These are phyloP conservation scores for Boletellus sp. DNA, from an alignment of 768 basidiomycete genomes.

Conservation along the genomic window DNA sequence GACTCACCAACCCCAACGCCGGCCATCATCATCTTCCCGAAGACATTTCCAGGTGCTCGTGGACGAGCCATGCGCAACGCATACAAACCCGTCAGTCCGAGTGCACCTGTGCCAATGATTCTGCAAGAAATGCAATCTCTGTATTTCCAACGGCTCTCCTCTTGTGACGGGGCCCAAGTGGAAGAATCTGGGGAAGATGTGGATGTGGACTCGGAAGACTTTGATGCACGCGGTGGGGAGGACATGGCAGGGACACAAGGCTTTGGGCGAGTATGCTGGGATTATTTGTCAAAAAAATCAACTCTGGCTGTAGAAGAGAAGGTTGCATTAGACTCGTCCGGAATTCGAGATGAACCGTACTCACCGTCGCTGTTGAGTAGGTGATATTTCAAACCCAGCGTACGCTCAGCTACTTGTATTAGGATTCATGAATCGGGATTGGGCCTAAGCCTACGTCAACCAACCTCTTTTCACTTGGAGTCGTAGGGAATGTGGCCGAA, in stretches of 20 bases:
- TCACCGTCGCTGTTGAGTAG: not conserved
- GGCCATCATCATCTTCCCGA: conserved; percentile 60
- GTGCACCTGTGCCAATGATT: conserved; percentile 61
- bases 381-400: no score
- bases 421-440: no score
- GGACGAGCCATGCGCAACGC: no score
- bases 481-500: no score
- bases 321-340: not conserved
- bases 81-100: conserved; percentile 36
- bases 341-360: not conserved
- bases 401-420: no score
- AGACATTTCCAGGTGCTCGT: conserved; percentile 20
- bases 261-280: not conserved
- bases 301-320: not conserved
- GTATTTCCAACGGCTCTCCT: conserved; percentile 15
- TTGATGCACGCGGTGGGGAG: conserved; percentile 13
- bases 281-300: not conserved
- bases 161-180: conserved; percentile 2
- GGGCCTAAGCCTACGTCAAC: no score
- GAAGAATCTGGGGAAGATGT: not conserved
- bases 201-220: not conserved
- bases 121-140: conserved; percentile 69
- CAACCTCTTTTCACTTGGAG: no score
- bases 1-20: conserved; percentile 23
- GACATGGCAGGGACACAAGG: conserved; percentile 11